These are phyloP conservation scores for Leucaena leucocephala DNA, from an alignment of 306 rosid species.

Conservation along the genomic window DNA sequence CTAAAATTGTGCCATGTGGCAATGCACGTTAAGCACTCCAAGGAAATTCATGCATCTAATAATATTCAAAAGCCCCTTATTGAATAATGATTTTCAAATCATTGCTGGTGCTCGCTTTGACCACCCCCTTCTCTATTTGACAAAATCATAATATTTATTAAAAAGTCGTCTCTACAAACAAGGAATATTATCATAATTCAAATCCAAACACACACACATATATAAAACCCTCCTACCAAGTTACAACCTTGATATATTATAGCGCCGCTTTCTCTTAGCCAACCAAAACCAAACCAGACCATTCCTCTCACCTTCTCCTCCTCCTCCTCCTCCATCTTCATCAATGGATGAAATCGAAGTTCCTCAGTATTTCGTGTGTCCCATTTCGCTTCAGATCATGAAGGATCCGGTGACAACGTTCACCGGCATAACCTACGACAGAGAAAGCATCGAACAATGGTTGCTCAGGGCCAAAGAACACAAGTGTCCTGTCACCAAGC, in stretches of 20 bases:
- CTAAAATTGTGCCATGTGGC: slow-evolving; percentile 8
- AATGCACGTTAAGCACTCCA: slow-evolving; percentile 18
- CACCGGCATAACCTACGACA: slow-evolving; percentile 81
- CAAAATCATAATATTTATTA: background rate
- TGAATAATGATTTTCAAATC: background rate
- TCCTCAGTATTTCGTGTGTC: slow-evolving; percentile 78
- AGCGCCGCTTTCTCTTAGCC: slow-evolving; percentile 40
- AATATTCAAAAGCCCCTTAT: slow-evolving; percentile 21
- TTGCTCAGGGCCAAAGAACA: slow-evolving; percentile 35
- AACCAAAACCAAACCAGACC: background rate
- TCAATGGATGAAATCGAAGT: slow-evolving; percentile 60
- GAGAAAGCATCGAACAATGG: slow-evolving; percentile 83
- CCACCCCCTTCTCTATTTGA: slow-evolving; percentile 31
- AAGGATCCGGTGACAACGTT: slow-evolving; percentile 71
- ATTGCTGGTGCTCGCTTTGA: slow-evolving; percentile 41
- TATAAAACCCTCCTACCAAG: background rate
- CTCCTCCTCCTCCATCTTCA: background rate
- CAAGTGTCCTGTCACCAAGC: slow-evolving; percentile 73
- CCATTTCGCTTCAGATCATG: slow-evolving; percentile 85
- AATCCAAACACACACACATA: background rate
- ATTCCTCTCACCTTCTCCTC: background rate
- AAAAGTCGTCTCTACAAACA: background rate
- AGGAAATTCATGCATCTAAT: slow-evolving; percentile 17
- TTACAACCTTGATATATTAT: background rate
- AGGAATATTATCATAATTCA: background rate